Percentiles rank a stretch among this genome's conserved stretches.
Evolutionary conservation across 306 rosid species (phyloP).

Genomic region (Gleditsia sinensis): DNA sequence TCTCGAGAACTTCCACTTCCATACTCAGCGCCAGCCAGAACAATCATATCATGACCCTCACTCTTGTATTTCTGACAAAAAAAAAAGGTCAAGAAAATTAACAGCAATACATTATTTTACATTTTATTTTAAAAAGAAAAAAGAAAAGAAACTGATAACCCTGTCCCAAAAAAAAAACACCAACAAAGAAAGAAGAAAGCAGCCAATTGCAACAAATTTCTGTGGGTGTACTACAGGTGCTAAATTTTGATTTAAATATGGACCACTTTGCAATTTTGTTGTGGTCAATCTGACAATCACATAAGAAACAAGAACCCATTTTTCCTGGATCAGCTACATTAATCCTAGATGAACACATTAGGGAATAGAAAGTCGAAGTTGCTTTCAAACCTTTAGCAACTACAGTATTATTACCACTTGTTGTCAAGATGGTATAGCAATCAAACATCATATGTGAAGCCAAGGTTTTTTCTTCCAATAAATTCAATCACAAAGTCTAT

Average conservation of each 20-base stretch:
- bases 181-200: no score
- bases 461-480: not conserved
- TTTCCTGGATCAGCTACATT: not conserved
- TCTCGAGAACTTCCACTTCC: conserved; percentile 99
- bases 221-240: not conserved
- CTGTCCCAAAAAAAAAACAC: no score
- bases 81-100: conserved; percentile 14
- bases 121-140: not conserved
- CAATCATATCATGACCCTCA: conserved; percentile 73
- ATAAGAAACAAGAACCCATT: not conserved
- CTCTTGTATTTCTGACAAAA: conserved; percentile 72
- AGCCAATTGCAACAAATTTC: not conserved
- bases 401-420: not conserved
- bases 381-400: not conserved
- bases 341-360: not conserved
- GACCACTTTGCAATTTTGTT: conserved; percentile 15
- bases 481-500: not conserved
- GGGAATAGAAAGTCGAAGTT: not conserved
- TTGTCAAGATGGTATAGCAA: not conserved
- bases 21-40: conserved; percentile 93
- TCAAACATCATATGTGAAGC: not conserved
- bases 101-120: conserved; percentile 6
- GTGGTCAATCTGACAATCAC: not conserved
- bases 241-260: conserved; percentile 7
- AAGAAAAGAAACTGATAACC: not conserved